Conservation (phyloP, 2,329 filamentous ascomycete species). For the Rhytidhysteron rufulum region DNA sequence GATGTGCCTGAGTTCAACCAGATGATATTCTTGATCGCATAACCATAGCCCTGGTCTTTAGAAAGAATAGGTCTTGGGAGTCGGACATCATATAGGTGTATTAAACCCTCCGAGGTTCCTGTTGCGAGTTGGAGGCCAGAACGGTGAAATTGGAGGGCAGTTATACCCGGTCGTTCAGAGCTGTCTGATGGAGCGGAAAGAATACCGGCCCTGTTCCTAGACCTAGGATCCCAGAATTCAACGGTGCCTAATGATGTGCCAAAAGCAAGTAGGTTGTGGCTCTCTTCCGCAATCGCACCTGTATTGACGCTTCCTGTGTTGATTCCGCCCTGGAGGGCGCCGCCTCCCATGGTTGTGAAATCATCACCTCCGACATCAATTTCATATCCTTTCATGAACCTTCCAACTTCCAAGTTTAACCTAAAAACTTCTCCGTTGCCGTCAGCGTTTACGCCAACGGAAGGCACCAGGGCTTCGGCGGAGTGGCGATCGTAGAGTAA, state of each 20-base stretch:
- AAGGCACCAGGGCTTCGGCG: slow-evolving; percentile 80
- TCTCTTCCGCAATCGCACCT: slow-evolving; percentile 79
- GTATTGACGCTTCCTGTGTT: slow-evolving; percentile 82
- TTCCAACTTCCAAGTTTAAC: slow-evolving; percentile 83
- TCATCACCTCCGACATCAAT: slow-evolving; percentile 87
- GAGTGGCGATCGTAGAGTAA: slow-evolving; percentile 77
- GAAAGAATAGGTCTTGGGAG: slow-evolving; percentile 79
- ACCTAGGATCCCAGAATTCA: slow-evolving; percentile 92
- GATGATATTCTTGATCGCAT: slow-evolving; percentile 79
- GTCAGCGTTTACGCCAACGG: slow-evolving; percentile 81
- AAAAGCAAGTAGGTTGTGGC: slow-evolving; percentile 87
- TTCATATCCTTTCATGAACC: slow-evolving; percentile 93
- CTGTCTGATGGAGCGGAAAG: slow-evolving; percentile 55
- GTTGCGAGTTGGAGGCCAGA: slow-evolving; percentile 82
- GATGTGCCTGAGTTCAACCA: slow-evolving; percentile 64
- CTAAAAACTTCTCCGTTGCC: slow-evolving; percentile 90
- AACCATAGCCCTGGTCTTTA: slow-evolving; percentile 95
- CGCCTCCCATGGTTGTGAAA: slow-evolving; percentile 59
- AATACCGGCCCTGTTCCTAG: slow-evolving; percentile 74
- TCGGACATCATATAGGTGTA: slow-evolving; percentile 88
- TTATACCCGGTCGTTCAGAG: slow-evolving; percentile 66
- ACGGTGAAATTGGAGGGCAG: slow-evolving; percentile 79
- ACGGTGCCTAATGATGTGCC: slow-evolving; percentile 94
- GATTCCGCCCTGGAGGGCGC: slow-evolving; percentile 81
- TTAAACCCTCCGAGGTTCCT: slow-evolving; percentile 81